Conservation (phyloP, 2,329 filamentous ascomycete genomes). For the Didymella sp. region DNA sequence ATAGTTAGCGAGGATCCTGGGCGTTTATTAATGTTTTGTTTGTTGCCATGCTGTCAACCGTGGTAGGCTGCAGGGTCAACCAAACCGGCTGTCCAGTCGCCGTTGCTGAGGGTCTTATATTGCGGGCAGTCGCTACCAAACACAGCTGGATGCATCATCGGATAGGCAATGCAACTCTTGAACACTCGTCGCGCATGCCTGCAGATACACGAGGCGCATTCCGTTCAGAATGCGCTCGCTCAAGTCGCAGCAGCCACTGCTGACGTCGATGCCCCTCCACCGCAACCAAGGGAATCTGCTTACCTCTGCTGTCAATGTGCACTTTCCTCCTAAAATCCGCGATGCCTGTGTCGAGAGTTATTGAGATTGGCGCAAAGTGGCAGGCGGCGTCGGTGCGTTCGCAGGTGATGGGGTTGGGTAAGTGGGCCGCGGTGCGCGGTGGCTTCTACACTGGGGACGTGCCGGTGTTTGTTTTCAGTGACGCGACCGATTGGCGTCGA, state of each 20-base stretch:
- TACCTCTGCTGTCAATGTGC: slow-evolving; percentile 9
- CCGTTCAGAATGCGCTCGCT: slow-evolving; percentile 2
- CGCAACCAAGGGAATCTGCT: slow-evolving; percentile 9
- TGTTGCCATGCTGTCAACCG: slow-evolving; percentile 16
- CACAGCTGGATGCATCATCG: not conserved
- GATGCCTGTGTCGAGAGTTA: slow-evolving; percentile 10
- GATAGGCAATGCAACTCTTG: slow-evolving; percentile 9
- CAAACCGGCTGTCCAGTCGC: slow-evolving; percentile 17
- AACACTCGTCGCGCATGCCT: not conserved
- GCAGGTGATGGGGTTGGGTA: slow-evolving; percentile 21
- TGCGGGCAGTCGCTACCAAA: slow-evolving; percentile 9
- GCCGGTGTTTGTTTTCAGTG: slow-evolving; percentile 22
- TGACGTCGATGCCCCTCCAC: slow-evolving; percentile 18
- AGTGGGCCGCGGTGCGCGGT: slow-evolving; percentile 19
- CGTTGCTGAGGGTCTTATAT: slow-evolving; percentile 6
- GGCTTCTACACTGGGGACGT: slow-evolving; percentile 14
- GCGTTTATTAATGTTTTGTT: slow-evolving; percentile 22
- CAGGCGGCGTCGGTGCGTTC: slow-evolving; percentile 20
- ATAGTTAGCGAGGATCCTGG: slow-evolving; percentile 27
- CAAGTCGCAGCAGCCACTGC: slow-evolving; percentile 4
- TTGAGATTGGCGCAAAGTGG: slow-evolving; percentile 20
- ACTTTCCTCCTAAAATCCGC: slow-evolving; percentile 5
- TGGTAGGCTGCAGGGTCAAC: slow-evolving; percentile 10
- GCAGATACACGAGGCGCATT: slow-evolving; percentile 1
- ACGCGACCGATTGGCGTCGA: slow-evolving; percentile 21